Percentiles rank a stretch among this genome's conserved stretches.
phyloP scores from a whole-genome alignment of 108 stramenopile species.

The Cyclostephanos invisitatus region DNA sequence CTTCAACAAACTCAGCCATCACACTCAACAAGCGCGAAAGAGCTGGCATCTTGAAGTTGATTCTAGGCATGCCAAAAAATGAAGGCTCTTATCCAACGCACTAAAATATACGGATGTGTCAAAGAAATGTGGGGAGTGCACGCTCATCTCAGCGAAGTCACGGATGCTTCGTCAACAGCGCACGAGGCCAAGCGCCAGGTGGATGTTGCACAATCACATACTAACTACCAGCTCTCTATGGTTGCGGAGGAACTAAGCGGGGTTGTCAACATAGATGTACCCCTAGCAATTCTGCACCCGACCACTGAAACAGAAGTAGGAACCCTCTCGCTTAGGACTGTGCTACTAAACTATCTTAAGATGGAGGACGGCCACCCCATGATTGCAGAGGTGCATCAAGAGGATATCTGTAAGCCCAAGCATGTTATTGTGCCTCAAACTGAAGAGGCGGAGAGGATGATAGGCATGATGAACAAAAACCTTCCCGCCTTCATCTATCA shows the following conservation, averaged over 20 bases:
- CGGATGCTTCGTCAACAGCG: not conserved
- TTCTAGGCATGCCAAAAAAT: not conserved
- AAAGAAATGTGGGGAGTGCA: not conserved
- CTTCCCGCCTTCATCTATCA: too few species aligned
- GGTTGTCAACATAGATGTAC: not conserved
- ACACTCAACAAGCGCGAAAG: not conserved
- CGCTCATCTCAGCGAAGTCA: not conserved
- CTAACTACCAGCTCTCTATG: too few species aligned
- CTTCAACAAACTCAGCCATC: not conserved
- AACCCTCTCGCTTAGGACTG: not conserved
- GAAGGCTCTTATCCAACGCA: not conserved
- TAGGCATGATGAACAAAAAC: conserved; percentile 3
- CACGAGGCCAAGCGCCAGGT: not conserved
- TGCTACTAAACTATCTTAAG: not conserved
- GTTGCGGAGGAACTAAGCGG: not conserved
- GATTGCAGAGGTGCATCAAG: conserved; percentile 1
- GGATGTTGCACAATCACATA: not conserved
- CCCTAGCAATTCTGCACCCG: not conserved
- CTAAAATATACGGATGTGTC: not conserved
- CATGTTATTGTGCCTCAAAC: not conserved
- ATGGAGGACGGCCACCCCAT: not conserved
- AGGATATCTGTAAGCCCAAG: too few species aligned
- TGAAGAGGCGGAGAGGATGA: not conserved
- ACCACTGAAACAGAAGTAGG: not conserved
- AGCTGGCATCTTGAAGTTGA: not conserved